Conservation (phyloP, 176 grass and related monocot genomes). For the Oryza meridionalis region DNA sequence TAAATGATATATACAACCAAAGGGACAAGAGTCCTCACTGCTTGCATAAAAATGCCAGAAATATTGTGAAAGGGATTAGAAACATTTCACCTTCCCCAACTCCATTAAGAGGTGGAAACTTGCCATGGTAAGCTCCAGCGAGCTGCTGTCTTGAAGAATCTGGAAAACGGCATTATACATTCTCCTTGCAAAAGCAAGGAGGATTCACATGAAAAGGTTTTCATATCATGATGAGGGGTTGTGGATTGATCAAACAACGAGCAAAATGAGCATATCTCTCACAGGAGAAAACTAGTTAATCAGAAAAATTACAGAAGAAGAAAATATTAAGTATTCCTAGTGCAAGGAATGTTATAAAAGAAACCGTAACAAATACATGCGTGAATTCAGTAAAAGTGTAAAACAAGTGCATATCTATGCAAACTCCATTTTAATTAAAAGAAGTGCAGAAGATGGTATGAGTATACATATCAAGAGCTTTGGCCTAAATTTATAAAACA, state of each 20-base stretch:
- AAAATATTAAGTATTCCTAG: not conserved
- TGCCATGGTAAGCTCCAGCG: conserved; percentile 72
- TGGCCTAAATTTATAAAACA: not conserved
- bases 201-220: conserved; percentile 19
- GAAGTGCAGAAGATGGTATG: not conserved
- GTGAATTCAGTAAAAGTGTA: not conserved
- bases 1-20: conserved; percentile 12
- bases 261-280: not conserved
- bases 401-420: not conserved
- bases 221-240: not conserved
- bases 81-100: conserved; percentile 66
- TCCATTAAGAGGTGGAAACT: conserved; percentile 82
- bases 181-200: conserved; percentile 56
- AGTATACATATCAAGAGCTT: not conserved
- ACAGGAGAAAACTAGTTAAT: not conserved
- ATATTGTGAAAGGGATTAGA: conserved; percentile 1
- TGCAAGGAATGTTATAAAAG: not conserved
- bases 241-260: conserved; percentile 12
- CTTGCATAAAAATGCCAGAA: conserved; percentile 19
- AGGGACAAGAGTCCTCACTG: conserved; percentile 5
- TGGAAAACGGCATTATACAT: conserved; percentile 70
- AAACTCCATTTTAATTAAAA: not conserved
- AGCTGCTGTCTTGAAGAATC: conserved; percentile 65
- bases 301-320: not conserved
- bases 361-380: not conserved